Percentiles rank a stretch among this genome's conserved stretches.
phyloP scores from a whole-genome alignment of 2,329 filamentous ascomycete genomes.

The Endothia cerciana region DNA sequence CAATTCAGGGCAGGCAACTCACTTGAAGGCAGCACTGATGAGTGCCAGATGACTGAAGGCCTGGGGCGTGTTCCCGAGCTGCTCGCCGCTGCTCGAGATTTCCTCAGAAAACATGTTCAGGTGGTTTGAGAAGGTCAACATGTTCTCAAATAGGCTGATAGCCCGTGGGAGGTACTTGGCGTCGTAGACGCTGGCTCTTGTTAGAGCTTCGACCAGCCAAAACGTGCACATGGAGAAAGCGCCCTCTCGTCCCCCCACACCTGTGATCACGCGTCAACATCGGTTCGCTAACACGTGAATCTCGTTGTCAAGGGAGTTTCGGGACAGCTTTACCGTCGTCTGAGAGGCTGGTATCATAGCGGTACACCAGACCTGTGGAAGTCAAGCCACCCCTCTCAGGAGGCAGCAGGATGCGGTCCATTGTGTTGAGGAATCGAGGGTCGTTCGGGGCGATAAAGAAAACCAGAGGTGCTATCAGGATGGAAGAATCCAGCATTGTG shows the following conservation, averaged over 20 bases:
- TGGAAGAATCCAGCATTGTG: conserved; percentile 72
- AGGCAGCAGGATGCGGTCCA: conserved; percentile 71
- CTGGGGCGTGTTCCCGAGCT: conserved; percentile 79
- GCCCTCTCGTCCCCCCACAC: conserved; percentile 74
- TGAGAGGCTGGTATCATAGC: conserved; percentile 70
- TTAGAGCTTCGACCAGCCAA: conserved; percentile 80
- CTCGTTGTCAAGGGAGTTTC: not conserved
- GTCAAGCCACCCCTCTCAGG: conserved; percentile 78
- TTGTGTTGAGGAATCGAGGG: conserved; percentile 72
- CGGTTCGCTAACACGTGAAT: not conserved
- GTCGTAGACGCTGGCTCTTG: conserved; percentile 67
- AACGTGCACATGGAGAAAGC: conserved; percentile 84
- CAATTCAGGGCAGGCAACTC: not conserved
- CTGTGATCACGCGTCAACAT: conserved; percentile 43
- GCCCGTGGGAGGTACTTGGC: conserved; percentile 62
- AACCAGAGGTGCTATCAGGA: conserved; percentile 76
- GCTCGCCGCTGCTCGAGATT: conserved; percentile 74
- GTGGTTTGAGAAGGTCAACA: conserved; percentile 74
- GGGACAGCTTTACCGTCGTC: conserved; percentile 61
- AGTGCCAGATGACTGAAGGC: conserved; percentile 78
- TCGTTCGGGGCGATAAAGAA: conserved; percentile 82
- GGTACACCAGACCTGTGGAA: conserved; percentile 74
- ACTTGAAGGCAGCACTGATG: conserved; percentile 76
- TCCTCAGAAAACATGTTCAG: conserved; percentile 80
- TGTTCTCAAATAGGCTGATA: conserved; percentile 76